phyloP scores from a whole-genome alignment of 192 early-diverging fungal species.

The Coemansia sp. region DNA sequence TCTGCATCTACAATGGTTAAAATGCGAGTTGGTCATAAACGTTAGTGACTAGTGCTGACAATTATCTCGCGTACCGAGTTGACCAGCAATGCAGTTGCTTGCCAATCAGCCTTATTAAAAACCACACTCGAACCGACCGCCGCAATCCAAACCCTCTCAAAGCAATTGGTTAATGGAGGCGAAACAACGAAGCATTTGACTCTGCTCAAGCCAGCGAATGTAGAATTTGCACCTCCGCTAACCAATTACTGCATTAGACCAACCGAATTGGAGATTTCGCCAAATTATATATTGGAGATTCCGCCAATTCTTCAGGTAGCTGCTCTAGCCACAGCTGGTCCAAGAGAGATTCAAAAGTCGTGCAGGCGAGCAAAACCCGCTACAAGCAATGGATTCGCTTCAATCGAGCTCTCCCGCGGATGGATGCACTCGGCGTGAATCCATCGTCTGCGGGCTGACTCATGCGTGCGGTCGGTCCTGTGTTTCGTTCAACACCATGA shows the following conservation, averaged over 20 bases:
- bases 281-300: no score
- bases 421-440: neutral
- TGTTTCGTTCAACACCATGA: neutral
- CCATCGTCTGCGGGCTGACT: neutral
- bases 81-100: no score
- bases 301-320: neutral
- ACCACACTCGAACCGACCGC: no score
- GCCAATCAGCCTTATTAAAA: neutral
- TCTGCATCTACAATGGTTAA: constrained; percentile 68
- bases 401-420: neutral
- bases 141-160: no score
- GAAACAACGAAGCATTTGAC: no score
- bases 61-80: neutral
- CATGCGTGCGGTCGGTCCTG: neutral
- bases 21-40: neutral
- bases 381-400: neutral
- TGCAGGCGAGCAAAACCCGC: neutral
- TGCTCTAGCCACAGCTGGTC: neutral
- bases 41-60: neutral
- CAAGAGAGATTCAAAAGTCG: neutral
- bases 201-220: no score
- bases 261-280: no score
- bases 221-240: no score
- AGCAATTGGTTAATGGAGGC: no score
- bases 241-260: no score